These are phyloP conservation scores for Dactylellina leptospora DNA, from an alignment of 2,329 filamentous ascomycete species.

Conservation along the genomic window DNA sequence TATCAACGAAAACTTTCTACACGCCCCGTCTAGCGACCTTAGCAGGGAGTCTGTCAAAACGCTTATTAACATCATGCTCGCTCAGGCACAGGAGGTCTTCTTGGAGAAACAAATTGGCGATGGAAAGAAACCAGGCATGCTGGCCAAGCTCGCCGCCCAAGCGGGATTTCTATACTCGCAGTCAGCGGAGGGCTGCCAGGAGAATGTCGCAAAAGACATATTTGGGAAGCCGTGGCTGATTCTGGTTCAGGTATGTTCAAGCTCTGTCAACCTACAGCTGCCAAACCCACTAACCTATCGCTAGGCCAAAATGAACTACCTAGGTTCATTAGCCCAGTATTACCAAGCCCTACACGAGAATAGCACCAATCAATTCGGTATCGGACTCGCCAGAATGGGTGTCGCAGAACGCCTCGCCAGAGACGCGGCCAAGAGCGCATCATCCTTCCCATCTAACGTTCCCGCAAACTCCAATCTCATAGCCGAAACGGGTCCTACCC, in stretches of 20 bases:
- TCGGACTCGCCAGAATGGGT: conserved; percentile 82
- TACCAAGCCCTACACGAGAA: conserved; percentile 92
- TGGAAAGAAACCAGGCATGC: conserved; percentile 86
- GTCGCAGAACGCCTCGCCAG: conserved; percentile 80
- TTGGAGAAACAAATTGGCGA: conserved; percentile 94
- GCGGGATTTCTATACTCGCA: conserved; percentile 87
- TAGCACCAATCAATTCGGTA: conserved; percentile 84
- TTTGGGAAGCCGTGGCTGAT: conserved; percentile 95
- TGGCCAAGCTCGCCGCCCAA: conserved; percentile 93
- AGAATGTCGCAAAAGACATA: conserved; percentile 87
- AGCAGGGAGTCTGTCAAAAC: conserved; percentile 96
- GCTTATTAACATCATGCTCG: conserved; percentile 89
- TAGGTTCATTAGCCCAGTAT: conserved; percentile 88
- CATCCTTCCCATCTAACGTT: conserved; percentile 79
- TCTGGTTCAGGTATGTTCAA: conserved; percentile 75
- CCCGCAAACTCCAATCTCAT: conserved; percentile 83
- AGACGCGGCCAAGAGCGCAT: conserved; percentile 79
- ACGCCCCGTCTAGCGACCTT: conserved; percentile 94
- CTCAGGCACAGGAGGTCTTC: conserved; percentile 96
- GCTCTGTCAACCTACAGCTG: neutral
- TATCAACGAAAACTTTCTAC: conserved; percentile 99
- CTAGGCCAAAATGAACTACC: conserved; percentile 79
- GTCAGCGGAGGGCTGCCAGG: conserved; percentile 86
- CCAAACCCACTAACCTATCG: conserved; percentile 9
- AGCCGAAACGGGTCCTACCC: conserved; percentile 76